These are phyloP conservation scores for Pinus tabuliformis DNA, from an alignment of 75 land plant genomes.

Conservation along the genomic window DNA sequence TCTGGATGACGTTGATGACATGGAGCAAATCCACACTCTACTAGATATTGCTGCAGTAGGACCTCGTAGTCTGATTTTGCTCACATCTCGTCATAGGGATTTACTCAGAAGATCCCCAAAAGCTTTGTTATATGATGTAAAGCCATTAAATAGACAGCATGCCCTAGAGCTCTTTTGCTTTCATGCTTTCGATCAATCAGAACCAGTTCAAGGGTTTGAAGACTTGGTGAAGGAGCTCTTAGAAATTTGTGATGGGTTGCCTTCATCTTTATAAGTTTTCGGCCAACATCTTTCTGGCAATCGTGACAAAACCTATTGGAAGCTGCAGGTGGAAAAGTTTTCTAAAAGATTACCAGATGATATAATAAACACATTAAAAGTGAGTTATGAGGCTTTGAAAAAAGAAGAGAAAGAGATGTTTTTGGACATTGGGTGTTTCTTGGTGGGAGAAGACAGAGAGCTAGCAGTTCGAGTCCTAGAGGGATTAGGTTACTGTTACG, in stretches of 20 bases:
- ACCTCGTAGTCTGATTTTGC: background rate
- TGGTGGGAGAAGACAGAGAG: background rate
- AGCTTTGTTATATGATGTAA: background rate
- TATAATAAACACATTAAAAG: background rate
- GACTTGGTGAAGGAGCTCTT: background rate
- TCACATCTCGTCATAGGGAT: background rate
- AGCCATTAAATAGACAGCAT: background rate
- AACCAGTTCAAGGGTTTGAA: background rate
- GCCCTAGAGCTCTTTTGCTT: background rate
- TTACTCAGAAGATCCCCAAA: background rate
- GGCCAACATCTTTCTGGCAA: background rate
- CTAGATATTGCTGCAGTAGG: background rate
- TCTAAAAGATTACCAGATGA: background rate
- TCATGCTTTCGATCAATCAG: background rate
- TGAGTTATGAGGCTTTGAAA: background rate
- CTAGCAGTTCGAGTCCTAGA: background rate
- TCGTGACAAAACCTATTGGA: background rate
- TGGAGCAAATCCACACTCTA: background rate
- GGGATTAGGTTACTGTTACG: background rate
- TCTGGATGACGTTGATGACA: background rate
- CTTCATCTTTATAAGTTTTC: background rate
- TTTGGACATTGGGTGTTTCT: background rate
- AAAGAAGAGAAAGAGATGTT: slow-evolving; percentile 2
- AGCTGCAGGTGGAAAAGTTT: background rate
- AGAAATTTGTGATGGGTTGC: background rate